Evolutionary conservation across 345 rosid species (phyloP).

Genomic region (Microthlaspi erraticum): DNA sequence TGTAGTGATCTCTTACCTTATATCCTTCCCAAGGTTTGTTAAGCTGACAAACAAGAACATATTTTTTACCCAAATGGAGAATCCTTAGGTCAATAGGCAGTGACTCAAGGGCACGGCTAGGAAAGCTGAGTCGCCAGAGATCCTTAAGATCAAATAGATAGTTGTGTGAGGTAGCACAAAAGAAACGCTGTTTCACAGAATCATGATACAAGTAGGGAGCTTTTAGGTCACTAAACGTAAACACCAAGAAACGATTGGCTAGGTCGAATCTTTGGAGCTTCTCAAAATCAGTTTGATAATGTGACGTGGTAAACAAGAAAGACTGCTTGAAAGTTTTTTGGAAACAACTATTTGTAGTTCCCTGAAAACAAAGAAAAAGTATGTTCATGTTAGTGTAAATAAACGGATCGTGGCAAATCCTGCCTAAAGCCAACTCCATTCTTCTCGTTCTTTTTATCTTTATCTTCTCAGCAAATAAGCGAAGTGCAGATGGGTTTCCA

Average conservation of each 20-base stretch:
- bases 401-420: not conserved
- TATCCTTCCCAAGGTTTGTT: not conserved
- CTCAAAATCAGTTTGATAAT: not conserved
- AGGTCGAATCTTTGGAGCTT: not conserved
- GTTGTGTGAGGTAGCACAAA: no score
- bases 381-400: not conserved
- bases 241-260: not conserved
- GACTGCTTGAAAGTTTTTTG: no score
- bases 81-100: not conserved
- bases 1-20: not conserved
- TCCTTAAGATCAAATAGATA: no score
- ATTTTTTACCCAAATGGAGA: not conserved
- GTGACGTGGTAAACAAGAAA: no score
- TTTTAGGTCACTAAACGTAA: not conserved
- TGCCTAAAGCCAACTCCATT: not conserved
- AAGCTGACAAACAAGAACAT: not conserved
- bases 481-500: conserved; percentile 38
- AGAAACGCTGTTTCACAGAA: not conserved
- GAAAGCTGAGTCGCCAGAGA: no score
- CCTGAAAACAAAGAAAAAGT: not conserved
- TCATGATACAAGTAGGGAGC: not conserved
- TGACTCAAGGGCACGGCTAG: not conserved
- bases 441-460: not conserved
- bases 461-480: not conserved
- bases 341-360: not conserved